These are phyloP conservation scores for Fusarium sp. DNA, from an alignment of 2,329 filamentous ascomycete genomes.

Conservation along the genomic window DNA sequence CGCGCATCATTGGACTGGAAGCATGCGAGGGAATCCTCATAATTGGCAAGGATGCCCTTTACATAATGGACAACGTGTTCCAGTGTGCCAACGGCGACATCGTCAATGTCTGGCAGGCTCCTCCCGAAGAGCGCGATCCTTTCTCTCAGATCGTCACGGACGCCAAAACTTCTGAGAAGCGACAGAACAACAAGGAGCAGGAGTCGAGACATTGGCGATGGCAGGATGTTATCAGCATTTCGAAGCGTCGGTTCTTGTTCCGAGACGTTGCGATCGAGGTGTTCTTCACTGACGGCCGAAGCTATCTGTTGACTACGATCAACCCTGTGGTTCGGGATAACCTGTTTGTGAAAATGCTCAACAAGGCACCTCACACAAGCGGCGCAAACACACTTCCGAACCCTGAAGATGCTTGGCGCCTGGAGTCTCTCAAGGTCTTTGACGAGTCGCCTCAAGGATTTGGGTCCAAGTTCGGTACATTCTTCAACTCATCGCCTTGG, in stretches of 20 bases:
- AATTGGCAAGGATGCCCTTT: constrained; percentile 88
- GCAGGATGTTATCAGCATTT: constrained; percentile 93
- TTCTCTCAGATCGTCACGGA: constrained; percentile 92
- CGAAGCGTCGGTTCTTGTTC: constrained; percentile 93
- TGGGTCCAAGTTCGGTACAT: constrained; percentile 88
- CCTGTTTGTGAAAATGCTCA: constrained; percentile 77
- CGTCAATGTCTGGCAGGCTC: constrained; percentile 94
- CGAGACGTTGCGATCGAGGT: constrained; percentile 96
- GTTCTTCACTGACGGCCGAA: constrained; percentile 96
- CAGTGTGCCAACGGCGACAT: constrained; percentile 95
- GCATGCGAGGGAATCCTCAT: constrained; percentile 94
- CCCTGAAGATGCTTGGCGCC: constrained; percentile 88
- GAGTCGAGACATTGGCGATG: constrained; percentile 92
- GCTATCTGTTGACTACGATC: constrained; percentile 88
- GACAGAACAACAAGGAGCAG: constrained; percentile 69
- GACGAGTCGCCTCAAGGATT: constrained; percentile 70
- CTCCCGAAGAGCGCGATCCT: constrained; percentile 88
- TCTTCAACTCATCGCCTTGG: constrained; percentile 84
- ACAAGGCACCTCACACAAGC: constrained; percentile 81
- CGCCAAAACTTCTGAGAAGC: constrained; percentile 68
- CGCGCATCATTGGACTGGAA: constrained; percentile 90
- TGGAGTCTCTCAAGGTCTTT: constrained; percentile 79
- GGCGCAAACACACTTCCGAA: constrained; percentile 74
- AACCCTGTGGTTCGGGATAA: constrained; percentile 79
- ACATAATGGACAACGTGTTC: constrained; percentile 96